Base-by-base conservation (phyloP, 2,329 filamentous ascomycete species). In the Epichloe typhina region DNA sequence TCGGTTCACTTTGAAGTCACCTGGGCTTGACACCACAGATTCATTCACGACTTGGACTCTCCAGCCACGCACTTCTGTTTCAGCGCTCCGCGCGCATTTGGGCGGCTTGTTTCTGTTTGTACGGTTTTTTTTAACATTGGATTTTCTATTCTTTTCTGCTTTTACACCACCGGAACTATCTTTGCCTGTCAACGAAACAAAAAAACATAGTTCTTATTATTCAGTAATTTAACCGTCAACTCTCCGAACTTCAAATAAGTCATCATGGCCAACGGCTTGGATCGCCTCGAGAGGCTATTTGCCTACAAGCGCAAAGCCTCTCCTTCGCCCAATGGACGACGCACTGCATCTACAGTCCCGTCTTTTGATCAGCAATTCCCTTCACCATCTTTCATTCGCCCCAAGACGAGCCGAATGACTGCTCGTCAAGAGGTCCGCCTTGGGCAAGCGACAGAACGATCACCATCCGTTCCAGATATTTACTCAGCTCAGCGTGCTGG, bases 351-450 rank as follows among this genome's bases (percentile, higher is more conserved):
- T 50, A 52, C 52, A 31, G 47, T 53, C 15, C 56, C 56, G 33
- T 50, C 60, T 8, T 48, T 59, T 23, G 66, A 62, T 47, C 66
- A 65, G 47, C 63, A 67, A 47, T 78, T 77, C 54, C 75, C 75
- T 4, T 69, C 69, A 19, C 70, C 75, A 6, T 76, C 75, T 1
- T 82, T 77, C 56, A 76, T 82, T 54, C 69, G 74, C 44, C 78
- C 78, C 26, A 79, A 69, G 38, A 68, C 71, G 15, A 69, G 67
- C 50, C 71, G 74, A 23, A 81, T 82, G 78, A 64, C 71, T 45
- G 76, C 78, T n/a, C 70, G 78, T 46, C 72, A 79, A 46, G 75
- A 75, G 58, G 57, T 66, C 17, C 61, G 62, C 35, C 55, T 61
- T 17, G 60, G 63, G 35, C 62, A 65, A 44, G 56, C 61, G 23